These are phyloP conservation scores for Trichoderma aggressivum DNA, from an alignment of 2,329 filamentous ascomycete species.

Conservation along the genomic window DNA sequence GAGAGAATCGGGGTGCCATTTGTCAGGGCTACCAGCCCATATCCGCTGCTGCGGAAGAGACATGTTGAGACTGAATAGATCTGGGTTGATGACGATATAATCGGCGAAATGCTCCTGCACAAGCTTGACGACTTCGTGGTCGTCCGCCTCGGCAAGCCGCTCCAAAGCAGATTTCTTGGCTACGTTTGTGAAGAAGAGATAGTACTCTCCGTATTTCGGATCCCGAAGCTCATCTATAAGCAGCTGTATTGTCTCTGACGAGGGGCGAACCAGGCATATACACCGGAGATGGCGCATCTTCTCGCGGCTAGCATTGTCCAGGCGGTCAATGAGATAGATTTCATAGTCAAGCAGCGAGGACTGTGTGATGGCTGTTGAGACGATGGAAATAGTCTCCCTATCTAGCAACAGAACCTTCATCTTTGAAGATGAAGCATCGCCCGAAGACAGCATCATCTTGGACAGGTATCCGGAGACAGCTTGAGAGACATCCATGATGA, in stretches of 20 bases:
- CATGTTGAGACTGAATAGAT: constrained; percentile 79
- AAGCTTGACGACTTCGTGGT: constrained; percentile 91
- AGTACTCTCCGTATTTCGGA: constrained; percentile 96
- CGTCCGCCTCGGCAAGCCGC: constrained; percentile 90
- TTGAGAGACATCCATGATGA: constrained; percentile 86
- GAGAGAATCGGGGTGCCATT: constrained; percentile 86
- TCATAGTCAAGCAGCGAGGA: constrained; percentile 93
- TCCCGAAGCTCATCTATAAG: constrained; percentile 94
- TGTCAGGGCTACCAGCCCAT: constrained; percentile 78
- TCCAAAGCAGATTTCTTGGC: constrained; percentile 95
- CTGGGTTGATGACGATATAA: constrained; percentile 91
- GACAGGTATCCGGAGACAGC: constrained; percentile 92
- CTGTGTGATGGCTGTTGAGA: constrained; percentile 93
- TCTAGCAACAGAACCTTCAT: constrained; percentile 98
- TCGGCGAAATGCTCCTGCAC: constrained; percentile 97
- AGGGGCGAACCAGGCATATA: constrained; percentile 88
- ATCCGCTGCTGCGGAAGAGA: constrained; percentile 69
- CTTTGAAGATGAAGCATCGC: constrained; percentile 76
- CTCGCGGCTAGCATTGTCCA: constrained; percentile 85
- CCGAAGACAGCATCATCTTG: constrained; percentile 77
- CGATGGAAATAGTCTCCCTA: constrained; percentile 87
- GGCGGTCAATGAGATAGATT: constrained; percentile 93
- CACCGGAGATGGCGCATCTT: constrained; percentile 98
- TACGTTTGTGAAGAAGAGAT: constrained; percentile 96
- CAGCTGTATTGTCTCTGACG: constrained; percentile 85